Evolutionary conservation across 2,329 filamentous ascomycete species (phyloP).

Genomic region (Fusarium irregulare): DNA sequence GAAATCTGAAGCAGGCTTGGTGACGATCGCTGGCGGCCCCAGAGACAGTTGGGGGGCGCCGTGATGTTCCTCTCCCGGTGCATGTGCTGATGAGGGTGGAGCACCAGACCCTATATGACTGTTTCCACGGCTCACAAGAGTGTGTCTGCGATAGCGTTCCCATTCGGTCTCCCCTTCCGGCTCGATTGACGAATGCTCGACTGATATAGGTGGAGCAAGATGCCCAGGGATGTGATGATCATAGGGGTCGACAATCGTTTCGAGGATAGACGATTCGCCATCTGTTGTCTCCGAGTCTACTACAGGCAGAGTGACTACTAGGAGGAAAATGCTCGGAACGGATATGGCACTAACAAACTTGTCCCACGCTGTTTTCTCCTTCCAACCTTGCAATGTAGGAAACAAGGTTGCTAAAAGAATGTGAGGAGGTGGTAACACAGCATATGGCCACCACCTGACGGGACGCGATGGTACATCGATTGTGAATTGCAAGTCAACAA

Average conservation of each 20-base stretch:
- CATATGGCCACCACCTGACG: slow-evolving; percentile 85
- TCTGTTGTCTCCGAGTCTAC: slow-evolving; percentile 77
- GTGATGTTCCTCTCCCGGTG: slow-evolving; percentile 40
- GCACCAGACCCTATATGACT: slow-evolving; percentile 37
- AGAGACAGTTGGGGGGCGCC: slow-evolving; percentile 33
- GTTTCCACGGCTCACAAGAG: slow-evolving; percentile 46
- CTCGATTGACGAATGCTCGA: slow-evolving; percentile 51
- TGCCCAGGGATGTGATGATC: slow-evolving; percentile 49
- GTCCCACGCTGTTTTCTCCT: slow-evolving; percentile 84
- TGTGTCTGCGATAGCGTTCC: slow-evolving; percentile 67
- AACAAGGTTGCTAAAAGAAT: slow-evolving; percentile 81
- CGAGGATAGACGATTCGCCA: slow-evolving; percentile 43
- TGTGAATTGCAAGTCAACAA: slow-evolving; percentile 56
- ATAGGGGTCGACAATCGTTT: slow-evolving; percentile 44
- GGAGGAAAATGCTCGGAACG: slow-evolving; percentile 87
- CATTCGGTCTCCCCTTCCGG: slow-evolving; percentile 67
- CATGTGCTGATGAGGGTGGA: slow-evolving; percentile 32
- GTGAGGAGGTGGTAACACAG: slow-evolving; percentile 76
- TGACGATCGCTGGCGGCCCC: slow-evolving; percentile 40
- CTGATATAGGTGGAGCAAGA: slow-evolving; percentile 51
- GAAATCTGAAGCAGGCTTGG: slow-evolving; percentile 50
- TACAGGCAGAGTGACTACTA: slow-evolving; percentile 91
- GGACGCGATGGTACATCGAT: slow-evolving; percentile 55
- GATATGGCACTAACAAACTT: slow-evolving; percentile 84
- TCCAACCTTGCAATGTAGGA: slow-evolving; percentile 86